These are phyloP conservation scores for Fusarium transvaalense DNA, from an alignment of 2,329 filamentous ascomycete genomes.

Conservation along the genomic window DNA sequence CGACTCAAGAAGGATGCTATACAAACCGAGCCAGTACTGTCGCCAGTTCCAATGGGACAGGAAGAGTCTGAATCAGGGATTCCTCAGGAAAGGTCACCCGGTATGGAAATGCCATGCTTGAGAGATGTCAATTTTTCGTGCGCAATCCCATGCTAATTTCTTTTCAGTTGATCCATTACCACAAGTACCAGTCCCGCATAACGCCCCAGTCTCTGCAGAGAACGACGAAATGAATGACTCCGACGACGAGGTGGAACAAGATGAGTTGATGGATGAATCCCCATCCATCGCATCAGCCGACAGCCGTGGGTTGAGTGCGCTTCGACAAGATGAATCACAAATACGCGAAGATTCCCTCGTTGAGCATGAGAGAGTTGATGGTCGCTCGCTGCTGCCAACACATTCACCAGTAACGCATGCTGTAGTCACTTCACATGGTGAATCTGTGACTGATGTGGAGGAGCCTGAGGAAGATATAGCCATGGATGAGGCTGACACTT, in stretches of 20 bases:
- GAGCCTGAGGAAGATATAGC: constrained; percentile 40
- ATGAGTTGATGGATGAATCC: constrained; percentile 24
- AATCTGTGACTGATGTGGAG: constrained; percentile 5
- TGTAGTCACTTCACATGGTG: not conserved
- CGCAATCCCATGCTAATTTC: constrained; percentile 26
- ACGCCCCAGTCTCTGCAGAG: constrained; percentile 1
- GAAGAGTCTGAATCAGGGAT: constrained; percentile 19
- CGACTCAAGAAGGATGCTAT: constrained; percentile 49
- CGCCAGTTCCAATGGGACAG: not conserved
- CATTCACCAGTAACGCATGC: constrained; percentile 1
- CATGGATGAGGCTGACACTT: constrained; percentile 44
- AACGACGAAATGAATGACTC: not conserved
- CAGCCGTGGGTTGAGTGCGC: not conserved
- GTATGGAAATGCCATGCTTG: constrained; percentile 1
- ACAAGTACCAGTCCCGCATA: not conserved
- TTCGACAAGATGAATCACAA: not conserved
- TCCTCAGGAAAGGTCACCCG: constrained; percentile 25
- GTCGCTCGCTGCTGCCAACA: not conserved
- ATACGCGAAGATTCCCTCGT: not conserved
- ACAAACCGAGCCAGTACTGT: constrained; percentile 28
- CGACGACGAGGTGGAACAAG: constrained; percentile 11
- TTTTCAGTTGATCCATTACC: constrained; percentile 22
- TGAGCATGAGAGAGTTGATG: not conserved
- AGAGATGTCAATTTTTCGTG: constrained; percentile 4
- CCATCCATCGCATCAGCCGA: not conserved